Evolutionary conservation across 345 rosid species (phyloP), one percentile per base, ranked within the genome.

Genomic region (Cardiospermum halicacabum): DNA sequence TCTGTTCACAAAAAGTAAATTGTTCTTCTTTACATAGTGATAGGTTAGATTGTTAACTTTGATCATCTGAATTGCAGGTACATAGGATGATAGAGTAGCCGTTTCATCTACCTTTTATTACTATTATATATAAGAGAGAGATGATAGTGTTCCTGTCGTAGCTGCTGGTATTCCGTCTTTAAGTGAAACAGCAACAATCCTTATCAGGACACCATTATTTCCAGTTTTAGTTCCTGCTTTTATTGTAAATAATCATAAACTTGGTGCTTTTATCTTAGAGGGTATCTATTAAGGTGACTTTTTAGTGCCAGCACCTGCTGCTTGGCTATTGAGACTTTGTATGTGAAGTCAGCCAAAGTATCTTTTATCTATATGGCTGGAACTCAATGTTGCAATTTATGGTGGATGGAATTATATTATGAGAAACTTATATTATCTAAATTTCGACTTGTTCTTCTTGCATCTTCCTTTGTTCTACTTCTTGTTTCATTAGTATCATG

Each of bases 21-120:
- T n/a, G n/a, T n/a, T n/a, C n/a, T n/a, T n/a, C n/a, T n/a, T n/a
- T n/a, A n/a, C 13, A 5, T 34, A 49, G 34, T 50, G 51, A 39
- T 49, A 50, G 11, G 21, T 66, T 72, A 8, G n/a, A 9, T 62
- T 19, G 7, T 34, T 66, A 19, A 27, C 12, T 71, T 42, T 36
- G 18, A 48, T 19, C 11, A 36, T 7, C 42, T 70, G 8, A 1
- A 18, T 65, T 58, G 68, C 81, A 82, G 81, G 82, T 72, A 71
- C 26, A 60, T 64, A 74, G 62, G 61, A 71, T 50, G 66, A 67
- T 62, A 58, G 58, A 27, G 62, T 42, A 32, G 69, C 65, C 47
- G 72, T 71, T 60, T 51, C 56, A 54, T 70, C 76, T 48, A 54
- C 70, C 58, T 65, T 47, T 58, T 51, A 47, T 28, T 16, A 12